Conservation (phyloP, 148 eudicot species). For the Vaccinium darrowii region DNA sequence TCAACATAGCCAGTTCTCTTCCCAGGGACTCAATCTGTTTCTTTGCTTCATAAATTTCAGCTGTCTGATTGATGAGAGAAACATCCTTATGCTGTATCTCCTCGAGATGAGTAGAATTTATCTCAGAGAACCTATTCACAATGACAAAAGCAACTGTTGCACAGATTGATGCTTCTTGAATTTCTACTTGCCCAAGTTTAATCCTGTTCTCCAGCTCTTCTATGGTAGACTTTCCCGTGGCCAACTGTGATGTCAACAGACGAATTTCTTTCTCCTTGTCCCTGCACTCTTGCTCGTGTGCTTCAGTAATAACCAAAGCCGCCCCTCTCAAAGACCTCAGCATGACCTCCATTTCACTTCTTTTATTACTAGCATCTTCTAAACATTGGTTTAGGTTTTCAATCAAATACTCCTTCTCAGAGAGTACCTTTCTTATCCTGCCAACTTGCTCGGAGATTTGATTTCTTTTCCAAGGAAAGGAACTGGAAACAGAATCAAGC, state of each 20-base stretch:
- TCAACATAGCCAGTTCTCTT: slow-evolving; percentile 29
- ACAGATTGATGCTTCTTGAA: slow-evolving; percentile 44
- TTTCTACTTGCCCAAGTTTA: slow-evolving; percentile 35
- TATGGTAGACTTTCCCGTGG: slow-evolving; percentile 29
- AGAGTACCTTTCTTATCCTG: slow-evolving; percentile 50
- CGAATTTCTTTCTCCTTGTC: slow-evolving; percentile 62
- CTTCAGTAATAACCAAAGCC: slow-evolving; percentile 63
- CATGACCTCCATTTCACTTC: slow-evolving; percentile 70
- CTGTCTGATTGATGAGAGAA: slow-evolving; percentile 33
- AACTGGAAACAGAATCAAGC: slow-evolving; percentile 45
- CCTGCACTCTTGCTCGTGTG: slow-evolving; percentile 66
- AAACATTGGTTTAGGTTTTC: slow-evolving; percentile 56
- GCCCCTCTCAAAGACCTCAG: slow-evolving; percentile 90
- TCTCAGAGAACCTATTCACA: slow-evolving; percentile 59
- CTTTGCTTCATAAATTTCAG: slow-evolving; percentile 37
- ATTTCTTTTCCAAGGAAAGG: slow-evolving; percentile 32
- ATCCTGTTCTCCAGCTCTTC: slow-evolving; percentile 39
- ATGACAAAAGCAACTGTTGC: slow-evolving; percentile 70
- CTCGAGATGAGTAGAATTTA: slow-evolving; percentile 37
- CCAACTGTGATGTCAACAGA: slow-evolving; percentile 45
- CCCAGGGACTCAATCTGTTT: slow-evolving; percentile 37
- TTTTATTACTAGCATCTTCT: slow-evolving; percentile 62
- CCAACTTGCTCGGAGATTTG: slow-evolving; percentile 59
- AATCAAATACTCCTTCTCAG: slow-evolving; percentile 63
- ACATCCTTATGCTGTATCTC: slow-evolving; percentile 39